Percentiles rank a stretch among this genome's conserved stretches.
phyloP scores from a whole-genome alignment of 129 eudicot genomes.

The Arctium lappa region DNA sequence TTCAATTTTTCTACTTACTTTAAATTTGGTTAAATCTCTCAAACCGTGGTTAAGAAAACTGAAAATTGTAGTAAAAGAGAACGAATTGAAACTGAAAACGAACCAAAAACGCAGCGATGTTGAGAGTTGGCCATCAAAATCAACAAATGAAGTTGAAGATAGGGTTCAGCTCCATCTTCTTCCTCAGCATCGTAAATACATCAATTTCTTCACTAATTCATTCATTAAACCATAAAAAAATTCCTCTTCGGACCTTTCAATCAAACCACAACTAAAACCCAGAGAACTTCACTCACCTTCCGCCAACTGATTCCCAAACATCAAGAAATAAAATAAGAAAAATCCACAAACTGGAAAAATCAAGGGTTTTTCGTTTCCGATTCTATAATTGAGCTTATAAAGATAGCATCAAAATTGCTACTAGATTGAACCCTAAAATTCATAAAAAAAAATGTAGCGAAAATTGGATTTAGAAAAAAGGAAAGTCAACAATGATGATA shows the following conservation, averaged over 20 bases:
- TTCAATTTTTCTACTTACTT: not conserved
- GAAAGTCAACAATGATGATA: not conserved
- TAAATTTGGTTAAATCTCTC: not conserved
- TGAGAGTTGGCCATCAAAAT: conserved; percentile 59
- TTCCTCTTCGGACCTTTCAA: not conserved
- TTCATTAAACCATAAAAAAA: not conserved
- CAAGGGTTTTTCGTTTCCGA: conserved; percentile 2
- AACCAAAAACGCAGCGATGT: conserved; percentile 96
- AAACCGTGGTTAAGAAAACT: not conserved
- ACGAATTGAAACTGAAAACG: conserved; percentile 10
- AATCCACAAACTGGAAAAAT: not conserved
- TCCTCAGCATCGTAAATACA: conserved; percentile 19
- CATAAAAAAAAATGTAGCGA: not conserved
- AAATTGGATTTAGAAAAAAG: conserved; percentile 2
- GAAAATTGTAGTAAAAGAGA: not conserved
- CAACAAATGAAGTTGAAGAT: conserved; percentile 35
- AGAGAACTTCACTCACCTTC: not conserved
- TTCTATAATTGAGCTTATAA: not conserved
- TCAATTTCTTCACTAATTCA: not conserved
- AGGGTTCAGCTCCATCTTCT: conserved; percentile 31
- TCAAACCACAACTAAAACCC: not conserved
- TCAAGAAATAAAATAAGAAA: not conserved
- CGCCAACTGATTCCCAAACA: not conserved
- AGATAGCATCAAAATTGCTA: not conserved
- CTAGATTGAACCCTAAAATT: not conserved